phyloP scores from a whole-genome alignment of 306 rosid genomes.

The Abrus precatorius region DNA sequence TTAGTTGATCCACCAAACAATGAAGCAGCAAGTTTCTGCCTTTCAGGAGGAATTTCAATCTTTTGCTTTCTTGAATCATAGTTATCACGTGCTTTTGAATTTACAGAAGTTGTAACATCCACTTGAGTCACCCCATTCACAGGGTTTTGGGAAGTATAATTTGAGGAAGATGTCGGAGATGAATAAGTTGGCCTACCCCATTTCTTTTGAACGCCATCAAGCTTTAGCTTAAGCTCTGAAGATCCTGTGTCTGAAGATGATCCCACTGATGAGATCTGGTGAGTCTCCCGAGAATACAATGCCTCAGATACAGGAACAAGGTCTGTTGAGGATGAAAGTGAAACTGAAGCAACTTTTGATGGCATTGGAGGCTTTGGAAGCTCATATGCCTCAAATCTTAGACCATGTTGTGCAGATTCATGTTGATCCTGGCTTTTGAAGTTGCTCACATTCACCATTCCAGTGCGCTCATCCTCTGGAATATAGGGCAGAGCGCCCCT shows the following conservation, averaged over 20 bases:
- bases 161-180: slow-evolving; percentile 61
- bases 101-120: slow-evolving; percentile 53
- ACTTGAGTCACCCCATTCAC: slow-evolving; percentile 64
- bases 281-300: slow-evolving; percentile 66
- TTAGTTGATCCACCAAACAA: slow-evolving; percentile 79
- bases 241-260: slow-evolving; percentile 65
- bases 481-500: slow-evolving; percentile 85
- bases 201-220: slow-evolving; percentile 86
- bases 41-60: slow-evolving; percentile 72
- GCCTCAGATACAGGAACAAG: slow-evolving; percentile 80
- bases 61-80: slow-evolving; percentile 64
- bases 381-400: slow-evolving; percentile 90
- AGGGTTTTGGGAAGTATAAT: slow-evolving; percentile 64
- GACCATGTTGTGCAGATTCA: slow-evolving; percentile 71
- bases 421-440: slow-evolving; percentile 70
- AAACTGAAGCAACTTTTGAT: slow-evolving; percentile 55
- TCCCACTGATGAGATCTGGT: slow-evolving; percentile 59
- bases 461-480: slow-evolving; percentile 69
- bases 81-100: slow-evolving; percentile 58
- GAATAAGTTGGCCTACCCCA: slow-evolving; percentile 85
- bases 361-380: slow-evolving; percentile 74
- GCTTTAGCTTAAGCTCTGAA: slow-evolving; percentile 69
- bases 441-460: slow-evolving; percentile 57
- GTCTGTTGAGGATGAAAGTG: slow-evolving; percentile 67
- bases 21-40: slow-evolving; percentile 88